Evolutionary conservation across 2,329 filamentous ascomycete species (phyloP).

Genomic region (Gnomoniopsis smithogilvyi): DNA sequence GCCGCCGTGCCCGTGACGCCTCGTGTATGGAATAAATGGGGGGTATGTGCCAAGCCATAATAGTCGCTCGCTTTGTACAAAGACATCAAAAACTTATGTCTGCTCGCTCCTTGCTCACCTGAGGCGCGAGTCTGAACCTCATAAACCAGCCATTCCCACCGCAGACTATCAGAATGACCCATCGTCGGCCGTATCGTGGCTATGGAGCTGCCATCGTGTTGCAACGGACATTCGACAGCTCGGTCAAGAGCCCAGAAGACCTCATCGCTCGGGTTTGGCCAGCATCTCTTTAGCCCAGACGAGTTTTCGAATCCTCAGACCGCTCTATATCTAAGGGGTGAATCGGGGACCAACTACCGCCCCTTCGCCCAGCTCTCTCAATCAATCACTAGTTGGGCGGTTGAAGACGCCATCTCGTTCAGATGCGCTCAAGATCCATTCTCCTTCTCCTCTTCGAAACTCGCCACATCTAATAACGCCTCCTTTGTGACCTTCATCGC

Average conservation of each 20-base stretch:
- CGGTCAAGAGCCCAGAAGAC: too few relatives aligned
- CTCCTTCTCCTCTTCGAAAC: constrained; percentile 31
- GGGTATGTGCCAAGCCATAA: not conserved
- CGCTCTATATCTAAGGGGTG: too few relatives aligned
- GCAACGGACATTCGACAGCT: too few relatives aligned
- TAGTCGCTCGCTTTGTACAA: constrained; percentile 4
- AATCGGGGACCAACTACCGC: not conserved
- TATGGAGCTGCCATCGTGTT: not conserved
- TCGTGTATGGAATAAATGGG: not conserved
- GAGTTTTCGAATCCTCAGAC: too few relatives aligned
- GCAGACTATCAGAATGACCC: not conserved
- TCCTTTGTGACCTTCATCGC: constrained; percentile 58
- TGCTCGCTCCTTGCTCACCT: not conserved
- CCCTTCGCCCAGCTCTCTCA: too few relatives aligned
- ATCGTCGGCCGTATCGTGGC: not conserved
- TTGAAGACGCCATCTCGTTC: not conserved
- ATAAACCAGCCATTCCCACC: not conserved
- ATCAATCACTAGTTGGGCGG: not conserved
- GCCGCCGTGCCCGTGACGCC: not conserved
- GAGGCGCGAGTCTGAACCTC: not conserved
- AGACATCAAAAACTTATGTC: not conserved
- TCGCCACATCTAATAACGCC: constrained; percentile 50
- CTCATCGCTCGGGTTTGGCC: too few relatives aligned
- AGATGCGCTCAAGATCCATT: constrained; percentile 8
- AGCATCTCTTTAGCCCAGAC: too few relatives aligned